Evolutionary conservation across 2,329 filamentous ascomycete genomes (phyloP).

Genomic region (Ceratocystis alfenasii): DNA sequence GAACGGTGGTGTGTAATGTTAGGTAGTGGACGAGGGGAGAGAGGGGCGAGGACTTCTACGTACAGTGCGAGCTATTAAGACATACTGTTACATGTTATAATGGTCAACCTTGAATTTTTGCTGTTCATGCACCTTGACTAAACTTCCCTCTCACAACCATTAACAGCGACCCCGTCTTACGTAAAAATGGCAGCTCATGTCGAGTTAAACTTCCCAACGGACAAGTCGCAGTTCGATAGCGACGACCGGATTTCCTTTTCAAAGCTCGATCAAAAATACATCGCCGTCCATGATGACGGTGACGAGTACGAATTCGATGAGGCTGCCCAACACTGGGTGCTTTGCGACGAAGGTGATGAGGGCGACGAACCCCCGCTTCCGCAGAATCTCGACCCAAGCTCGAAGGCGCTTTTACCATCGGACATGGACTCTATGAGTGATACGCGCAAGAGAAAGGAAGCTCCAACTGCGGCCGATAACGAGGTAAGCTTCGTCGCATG

Average conservation of each 20-base stretch:
- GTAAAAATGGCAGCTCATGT: constrained; percentile 13
- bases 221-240: constrained; percentile 56
- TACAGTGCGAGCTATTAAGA: background rate
- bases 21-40: background rate
- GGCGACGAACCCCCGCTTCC: constrained; percentile 23
- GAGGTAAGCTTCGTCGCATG: constrained; percentile 34
- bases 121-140: background rate
- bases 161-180: background rate
- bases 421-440: background rate
- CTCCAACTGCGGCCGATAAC: constrained; percentile 28
- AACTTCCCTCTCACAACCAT: background rate
- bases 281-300: constrained; percentile 74
- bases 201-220: constrained; percentile 38
- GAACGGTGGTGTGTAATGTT: background rate
- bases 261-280: constrained; percentile 67
- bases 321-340: constrained; percentile 61
- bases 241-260: constrained; percentile 82
- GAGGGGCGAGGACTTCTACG: background rate
- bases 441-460: constrained; percentile 35
- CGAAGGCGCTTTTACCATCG: background rate
- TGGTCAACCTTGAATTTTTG: background rate
- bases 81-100: background rate
- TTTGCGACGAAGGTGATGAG: constrained; percentile 36
- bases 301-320: constrained; percentile 75
- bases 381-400: background rate